These are phyloP conservation scores for Verticillium tricorpus DNA, from an alignment of 2,329 filamentous ascomycete species.

Conservation along the genomic window DNA sequence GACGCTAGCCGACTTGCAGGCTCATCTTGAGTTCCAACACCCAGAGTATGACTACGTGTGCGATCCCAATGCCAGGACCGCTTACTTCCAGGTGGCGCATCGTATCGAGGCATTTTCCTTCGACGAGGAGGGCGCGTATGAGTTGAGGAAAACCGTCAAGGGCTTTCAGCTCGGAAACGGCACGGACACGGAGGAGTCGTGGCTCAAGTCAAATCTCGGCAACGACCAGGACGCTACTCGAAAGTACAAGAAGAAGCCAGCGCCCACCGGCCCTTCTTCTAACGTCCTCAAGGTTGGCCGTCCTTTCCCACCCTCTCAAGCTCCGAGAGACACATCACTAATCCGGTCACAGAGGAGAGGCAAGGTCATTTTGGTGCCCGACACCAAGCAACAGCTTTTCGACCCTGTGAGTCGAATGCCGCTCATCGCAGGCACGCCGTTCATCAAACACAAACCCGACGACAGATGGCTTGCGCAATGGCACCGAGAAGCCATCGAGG, in stretches of 20 bases:
- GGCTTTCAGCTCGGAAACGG: constrained; percentile 41
- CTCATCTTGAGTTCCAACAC: constrained; percentile 43
- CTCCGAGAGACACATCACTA: constrained; percentile 1
- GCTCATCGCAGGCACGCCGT: constrained; percentile 42
- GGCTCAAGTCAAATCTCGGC: constrained; percentile 37
- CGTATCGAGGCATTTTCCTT: constrained; percentile 9
- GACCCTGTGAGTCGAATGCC: constrained; percentile 52
- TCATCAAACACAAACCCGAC: constrained; percentile 38
- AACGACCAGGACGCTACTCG: background rate
- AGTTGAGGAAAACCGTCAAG: constrained; percentile 36
- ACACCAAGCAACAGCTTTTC: constrained; percentile 48
- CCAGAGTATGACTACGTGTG: constrained; percentile 38
- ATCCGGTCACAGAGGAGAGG: constrained; percentile 14
- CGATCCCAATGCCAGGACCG: constrained; percentile 29
- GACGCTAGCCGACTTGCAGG: constrained; percentile 41
- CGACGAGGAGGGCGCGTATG: constrained; percentile 31
- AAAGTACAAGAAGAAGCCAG: background rate
- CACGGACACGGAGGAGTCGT: constrained; percentile 40
- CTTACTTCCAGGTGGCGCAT: constrained; percentile 34
- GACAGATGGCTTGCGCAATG: constrained; percentile 54
- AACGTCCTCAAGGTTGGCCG: background rate
- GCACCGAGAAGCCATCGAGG: constrained; percentile 51
- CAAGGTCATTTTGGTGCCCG: constrained; percentile 35
- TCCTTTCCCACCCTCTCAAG: background rate
- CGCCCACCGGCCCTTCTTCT: background rate